phyloP scores from a whole-genome alignment of 2,329 filamentous ascomycete species.

The Pezicula radicicola region DNA sequence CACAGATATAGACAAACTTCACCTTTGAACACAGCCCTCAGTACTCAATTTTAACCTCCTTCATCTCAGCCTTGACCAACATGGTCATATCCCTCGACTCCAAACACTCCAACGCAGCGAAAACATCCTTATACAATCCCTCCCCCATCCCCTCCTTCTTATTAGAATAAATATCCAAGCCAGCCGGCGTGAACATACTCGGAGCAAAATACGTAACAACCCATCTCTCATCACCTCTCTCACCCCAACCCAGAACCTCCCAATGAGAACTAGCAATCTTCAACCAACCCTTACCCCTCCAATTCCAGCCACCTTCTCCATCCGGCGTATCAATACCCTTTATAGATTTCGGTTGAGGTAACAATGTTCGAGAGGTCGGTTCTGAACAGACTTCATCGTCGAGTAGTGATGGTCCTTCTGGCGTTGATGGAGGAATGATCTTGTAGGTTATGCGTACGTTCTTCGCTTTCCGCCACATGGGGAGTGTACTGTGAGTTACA shows the following conservation, averaged over 20 bases:
- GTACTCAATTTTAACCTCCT: slow-evolving; percentile 36
- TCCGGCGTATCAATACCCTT: slow-evolving; percentile 59
- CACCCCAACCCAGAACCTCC: slow-evolving; percentile 78
- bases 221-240: slow-evolving; percentile 53
- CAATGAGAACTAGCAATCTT: slow-evolving; percentile 72
- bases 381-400: slow-evolving; percentile 73
- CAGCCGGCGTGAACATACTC: slow-evolving; percentile 79
- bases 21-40: not conserved
- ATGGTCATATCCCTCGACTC: slow-evolving; percentile 48
- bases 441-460: slow-evolving; percentile 81
- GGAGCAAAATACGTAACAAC: slow-evolving; percentile 82
- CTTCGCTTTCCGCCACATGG: slow-evolving; percentile 77
- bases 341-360: slow-evolving; percentile 54
- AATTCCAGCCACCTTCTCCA: slow-evolving; percentile 56
- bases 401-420: slow-evolving; percentile 35
- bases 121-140: slow-evolving; percentile 54
- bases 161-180: slow-evolving; percentile 74
- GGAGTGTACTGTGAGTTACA: slow-evolving; percentile 72
- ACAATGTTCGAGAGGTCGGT: slow-evolving; percentile 39
- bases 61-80: slow-evolving; percentile 47
- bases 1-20: not conserved
- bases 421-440: slow-evolving; percentile 35
- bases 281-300: slow-evolving; percentile 75
- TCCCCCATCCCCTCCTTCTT: slow-evolving; percentile 56
- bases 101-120: slow-evolving; percentile 48